Base-by-base conservation (phyloP, 768 basidiomycete species). In the Hypsizygus marmoreus region DNA sequence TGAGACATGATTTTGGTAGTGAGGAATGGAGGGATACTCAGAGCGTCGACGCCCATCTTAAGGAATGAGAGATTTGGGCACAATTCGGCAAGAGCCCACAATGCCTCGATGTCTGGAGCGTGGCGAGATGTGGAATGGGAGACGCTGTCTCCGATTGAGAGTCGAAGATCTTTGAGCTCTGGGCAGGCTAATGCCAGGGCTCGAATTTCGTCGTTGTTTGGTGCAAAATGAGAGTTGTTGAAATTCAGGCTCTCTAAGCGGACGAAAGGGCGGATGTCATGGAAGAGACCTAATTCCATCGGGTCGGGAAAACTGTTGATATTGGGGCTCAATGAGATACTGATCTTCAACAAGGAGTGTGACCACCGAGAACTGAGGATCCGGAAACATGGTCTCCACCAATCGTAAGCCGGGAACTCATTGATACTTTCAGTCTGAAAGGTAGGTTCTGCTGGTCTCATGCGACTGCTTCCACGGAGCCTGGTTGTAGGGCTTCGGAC, bases 41-140 rank as follows among this genome's bases (percentile, higher is more conserved):
- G 17, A 24, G 19, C 16, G 14, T 45, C 43, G 28, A 45, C 10
- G 32, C 29, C 29, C 2, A 45, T 36, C 23, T 45, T 25, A 19
- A 45, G 34, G 23, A 12, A 31, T 12, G 12, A 4, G 1, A 45
- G 43, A 5, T 45, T n/a, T 29, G 43, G 43, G 23, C 43, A 45
- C 13, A 35, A 25, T 19, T 36, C 24, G 6, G 43, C 43, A 3
- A 45, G 34, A 12, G 30, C 4, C 30, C 30, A 32, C 12, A 32
- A 16, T 12, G 30, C 30, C 4, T 32, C 16, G 30, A 32, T n/a
- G 16, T 29, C 7, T 14, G 24, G 7, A 35, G 34, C 7, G 14
- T 37, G 17, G 14, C 4, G 43, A 35, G 43, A 29, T 19, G 19
- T 12, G 11, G 11, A 20, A 2, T 31, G 32, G 13, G 34, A 24